These are phyloP conservation scores for Boletus bicolor DNA, from an alignment of 768 basidiomycete species.

Conservation along the genomic window DNA sequence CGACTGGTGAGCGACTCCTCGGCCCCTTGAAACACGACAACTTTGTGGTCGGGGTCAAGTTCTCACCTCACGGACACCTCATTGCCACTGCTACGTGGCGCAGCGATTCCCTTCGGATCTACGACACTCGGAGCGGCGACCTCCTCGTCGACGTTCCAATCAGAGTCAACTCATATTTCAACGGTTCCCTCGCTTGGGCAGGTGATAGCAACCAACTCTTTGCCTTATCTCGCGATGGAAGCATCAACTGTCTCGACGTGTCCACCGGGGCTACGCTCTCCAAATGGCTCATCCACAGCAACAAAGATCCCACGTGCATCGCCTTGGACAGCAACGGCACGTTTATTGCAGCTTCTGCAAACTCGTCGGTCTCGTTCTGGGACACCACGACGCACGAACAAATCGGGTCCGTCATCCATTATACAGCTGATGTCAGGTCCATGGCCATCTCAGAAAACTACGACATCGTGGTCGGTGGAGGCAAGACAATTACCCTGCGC, in stretches of 20 bases:
- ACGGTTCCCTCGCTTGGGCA: neutral
- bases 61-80: neutral
- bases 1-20: neutral
- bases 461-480: neutral
- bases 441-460: neutral
- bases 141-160: neutral
- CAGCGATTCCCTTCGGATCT: neutral
- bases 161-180: neutral
- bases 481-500: neutral
- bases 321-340: neutral
- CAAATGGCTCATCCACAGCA: neutral
- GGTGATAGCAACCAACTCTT: neutral
- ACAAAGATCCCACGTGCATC: neutral
- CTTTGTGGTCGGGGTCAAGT: neutral
- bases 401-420: neutral
- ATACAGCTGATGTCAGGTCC: neutral
- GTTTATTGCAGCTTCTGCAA: neutral
- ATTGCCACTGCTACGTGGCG: neutral
- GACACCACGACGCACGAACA: neutral
- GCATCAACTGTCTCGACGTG: neutral
- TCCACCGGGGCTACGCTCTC: neutral
- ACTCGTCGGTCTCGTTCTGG: neutral
- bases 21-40: neutral
- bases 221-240: neutral
- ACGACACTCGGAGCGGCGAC: neutral